Conservation (phyloP, 2,329 filamentous ascomycete species). For the Pyricularia sp. region DNA sequence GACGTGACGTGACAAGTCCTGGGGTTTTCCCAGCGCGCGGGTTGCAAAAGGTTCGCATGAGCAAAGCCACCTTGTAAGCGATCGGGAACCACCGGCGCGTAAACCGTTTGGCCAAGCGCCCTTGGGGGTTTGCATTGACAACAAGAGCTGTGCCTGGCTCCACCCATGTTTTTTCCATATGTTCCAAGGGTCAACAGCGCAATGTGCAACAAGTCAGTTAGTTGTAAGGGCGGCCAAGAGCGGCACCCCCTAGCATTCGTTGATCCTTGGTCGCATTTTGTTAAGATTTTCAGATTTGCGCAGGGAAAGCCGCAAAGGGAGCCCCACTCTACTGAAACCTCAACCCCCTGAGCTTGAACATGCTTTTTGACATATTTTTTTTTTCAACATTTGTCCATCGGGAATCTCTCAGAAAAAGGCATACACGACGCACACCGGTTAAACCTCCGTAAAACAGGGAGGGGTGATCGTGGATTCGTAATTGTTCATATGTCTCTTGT, state of each 20-base stretch:
- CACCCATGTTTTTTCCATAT: neutral
- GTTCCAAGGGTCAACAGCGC: neutral
- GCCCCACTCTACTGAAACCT: neutral
- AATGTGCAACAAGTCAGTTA: too few species aligned
- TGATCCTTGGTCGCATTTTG: too few species aligned
- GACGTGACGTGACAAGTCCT: neutral
- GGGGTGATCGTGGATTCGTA: too few species aligned
- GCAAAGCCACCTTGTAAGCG: neutral
- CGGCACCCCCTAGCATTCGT: too few species aligned
- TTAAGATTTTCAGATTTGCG: neutral
- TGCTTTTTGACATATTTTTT: too few species aligned
- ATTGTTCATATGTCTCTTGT: too few species aligned
- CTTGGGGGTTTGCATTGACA: neutral
- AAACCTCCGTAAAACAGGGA: too few species aligned
- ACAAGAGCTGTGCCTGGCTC: neutral
- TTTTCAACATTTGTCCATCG: too few species aligned
- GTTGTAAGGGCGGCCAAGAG: too few species aligned
- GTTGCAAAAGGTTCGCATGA: neutral
- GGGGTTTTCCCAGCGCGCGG: neutral
- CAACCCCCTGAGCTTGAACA: neutral
- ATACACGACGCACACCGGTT: too few species aligned
- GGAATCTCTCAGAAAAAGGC: too few species aligned
- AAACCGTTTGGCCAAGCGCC: neutral
- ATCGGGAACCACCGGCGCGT: neutral
- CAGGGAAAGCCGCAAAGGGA: neutral